A percentile compares a stretch with the other conserved stretches of the same genome.
These are phyloP conservation scores for Arthrobotrys sphaeroides DNA, from an alignment of 2,329 filamentous ascomycete species.

Conservation along the genomic window DNA sequence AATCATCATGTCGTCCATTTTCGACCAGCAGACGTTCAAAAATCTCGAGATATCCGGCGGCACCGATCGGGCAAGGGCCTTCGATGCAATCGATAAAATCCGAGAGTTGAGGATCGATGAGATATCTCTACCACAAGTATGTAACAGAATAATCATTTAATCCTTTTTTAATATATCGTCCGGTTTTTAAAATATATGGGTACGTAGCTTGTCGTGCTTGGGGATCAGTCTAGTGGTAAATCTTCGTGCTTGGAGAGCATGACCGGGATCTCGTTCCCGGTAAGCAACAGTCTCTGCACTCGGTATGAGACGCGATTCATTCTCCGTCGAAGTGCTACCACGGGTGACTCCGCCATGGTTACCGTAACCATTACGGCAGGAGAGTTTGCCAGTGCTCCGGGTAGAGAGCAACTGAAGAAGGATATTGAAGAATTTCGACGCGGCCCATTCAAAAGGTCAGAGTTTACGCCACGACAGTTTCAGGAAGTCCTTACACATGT, in stretches of 20 bases:
- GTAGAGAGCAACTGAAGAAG: no score
- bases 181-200: not conserved
- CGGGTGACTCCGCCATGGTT: constrained; percentile 40
- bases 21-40: not conserved
- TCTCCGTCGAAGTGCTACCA: constrained; percentile 46
- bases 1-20: no score
- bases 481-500: no score
- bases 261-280: constrained; percentile 55
- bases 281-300: constrained; percentile 54
- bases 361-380: no score
- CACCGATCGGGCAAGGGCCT: not conserved
- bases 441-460: constrained; percentile 16
- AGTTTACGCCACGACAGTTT: no score
- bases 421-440: no score
- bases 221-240: constrained; percentile 57
- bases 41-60: not conserved
- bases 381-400: no score
- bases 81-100: constrained; percentile 54
- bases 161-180: not conserved
- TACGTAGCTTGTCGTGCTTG: constrained; percentile 55
- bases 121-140: constrained; percentile 56
- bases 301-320: constrained; percentile 56
- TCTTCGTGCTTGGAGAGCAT: constrained; percentile 56
- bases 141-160: not conserved
- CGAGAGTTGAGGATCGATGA: constrained; percentile 54